Base-by-base conservation (phyloP, 2,329 filamentous ascomycete species). In the Penicillium sp. region DNA sequence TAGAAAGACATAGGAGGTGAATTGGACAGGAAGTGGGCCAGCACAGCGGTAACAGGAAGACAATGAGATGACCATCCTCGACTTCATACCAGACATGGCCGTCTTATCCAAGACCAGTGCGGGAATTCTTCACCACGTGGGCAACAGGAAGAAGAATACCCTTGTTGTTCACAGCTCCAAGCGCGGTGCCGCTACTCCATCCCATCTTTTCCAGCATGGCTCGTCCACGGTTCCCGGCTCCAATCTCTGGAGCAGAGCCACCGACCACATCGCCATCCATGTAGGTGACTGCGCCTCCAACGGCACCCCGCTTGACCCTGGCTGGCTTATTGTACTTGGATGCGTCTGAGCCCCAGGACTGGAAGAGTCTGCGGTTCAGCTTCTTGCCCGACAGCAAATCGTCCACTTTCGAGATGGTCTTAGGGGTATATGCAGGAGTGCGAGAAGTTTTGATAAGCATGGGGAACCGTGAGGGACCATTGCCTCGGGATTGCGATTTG, bases 121-220 rank as follows among this genome's bases (percentile, higher is more conserved):
- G 96, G 10, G 86, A 88, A 39, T 87, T 90, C 79, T 96, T 96
- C 67, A 99, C 90, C 28, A 95, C 86, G 64, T 96, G 93, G 28
- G 87, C 84, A 25, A 99, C 90, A 0, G 94, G 94, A 62, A 91
- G 86, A 64, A 96, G 77, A 54, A 96, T 95, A 35, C 95, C 95
- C 75, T 95, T 91, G 74, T 96, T 96, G 63, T 96, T 88, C 1
- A 81, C 73, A 11, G 90, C 86, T 54, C 95, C 95, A 0, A 99
- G 83, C 1, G 90, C 90, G 71, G 89, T 96, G 5, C 95, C 95
- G 54, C 84, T 89, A 62, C 86, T 90, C 93, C 95, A 99, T 3
- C 95, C 95, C 95, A 98, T 98, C 78, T 95, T 98, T 78, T 96
- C 92, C 64, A 99, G 78, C 87, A 99, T 90, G 3, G 87, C 86